Evolutionary conservation across 148 eudicot genomes (phyloP).

Genomic region (Cornus controversa): DNA sequence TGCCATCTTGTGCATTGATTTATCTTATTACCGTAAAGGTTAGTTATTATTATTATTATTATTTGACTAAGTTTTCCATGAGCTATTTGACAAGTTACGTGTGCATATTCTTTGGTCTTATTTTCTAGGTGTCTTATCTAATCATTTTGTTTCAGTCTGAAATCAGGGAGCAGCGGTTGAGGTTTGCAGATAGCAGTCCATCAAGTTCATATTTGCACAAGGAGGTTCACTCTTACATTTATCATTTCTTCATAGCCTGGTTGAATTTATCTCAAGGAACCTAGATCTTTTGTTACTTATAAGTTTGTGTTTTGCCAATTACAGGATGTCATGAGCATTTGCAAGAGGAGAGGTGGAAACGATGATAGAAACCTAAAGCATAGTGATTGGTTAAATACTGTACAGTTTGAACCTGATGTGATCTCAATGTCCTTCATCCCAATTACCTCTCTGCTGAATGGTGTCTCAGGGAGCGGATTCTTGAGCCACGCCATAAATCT

Average conservation of each 20-base stretch:
- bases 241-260: constrained; percentile 8
- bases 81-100: no score
- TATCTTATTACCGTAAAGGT: no score
- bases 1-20: no score
- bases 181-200: constrained; percentile 77
- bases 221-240: constrained; percentile 54
- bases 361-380: constrained; percentile 58
- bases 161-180: constrained; percentile 63
- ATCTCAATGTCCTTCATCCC: constrained; percentile 97
- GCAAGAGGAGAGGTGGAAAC: constrained; percentile 96
- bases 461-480: constrained; percentile 94
- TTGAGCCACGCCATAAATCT: constrained; percentile 98
- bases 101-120: neutral
- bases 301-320: neutral
- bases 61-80: no score
- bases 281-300: neutral
- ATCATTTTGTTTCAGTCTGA: constrained; percentile 49
- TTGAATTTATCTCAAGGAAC: neutral
- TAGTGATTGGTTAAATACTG: constrained; percentile 87
- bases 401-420: constrained; percentile 82
- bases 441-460: constrained; percentile 86
- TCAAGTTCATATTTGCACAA: constrained; percentile 83
- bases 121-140: constrained; percentile 5
- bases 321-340: constrained; percentile 75
- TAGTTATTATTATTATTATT: no score